Conservation (phyloP, 148 eudicot genomes). For the Nepenthes gracilis region DNA sequence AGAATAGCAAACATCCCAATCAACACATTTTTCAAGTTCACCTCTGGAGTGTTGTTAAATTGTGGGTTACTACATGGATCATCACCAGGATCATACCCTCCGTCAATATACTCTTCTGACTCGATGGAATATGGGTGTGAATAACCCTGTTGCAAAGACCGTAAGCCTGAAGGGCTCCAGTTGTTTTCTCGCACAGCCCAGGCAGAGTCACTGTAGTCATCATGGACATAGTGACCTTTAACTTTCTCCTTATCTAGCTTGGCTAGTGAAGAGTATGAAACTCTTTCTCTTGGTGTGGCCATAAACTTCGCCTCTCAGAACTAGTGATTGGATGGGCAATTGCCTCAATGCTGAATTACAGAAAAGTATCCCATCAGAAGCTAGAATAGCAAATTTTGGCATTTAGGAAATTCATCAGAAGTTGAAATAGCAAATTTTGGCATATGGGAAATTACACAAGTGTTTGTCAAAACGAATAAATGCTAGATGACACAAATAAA, state of each 20-base stretch:
- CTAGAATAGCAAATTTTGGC: no score
- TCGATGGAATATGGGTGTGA: slow-evolving; percentile 36
- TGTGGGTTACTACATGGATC: slow-evolving; percentile 26
- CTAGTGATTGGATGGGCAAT: no score
- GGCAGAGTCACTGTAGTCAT: slow-evolving; percentile 40
- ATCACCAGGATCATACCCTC: slow-evolving; percentile 51
- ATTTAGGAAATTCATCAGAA: no score
- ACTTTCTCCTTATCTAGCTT: slow-evolving; percentile 35
- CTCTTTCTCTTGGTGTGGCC: slow-evolving; percentile 43
- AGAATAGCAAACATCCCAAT: slow-evolving; percentile 70
- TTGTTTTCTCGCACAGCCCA: slow-evolving; percentile 39
- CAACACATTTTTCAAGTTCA: slow-evolving; percentile 82
- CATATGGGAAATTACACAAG: no score
- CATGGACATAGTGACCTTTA: slow-evolving; percentile 34
- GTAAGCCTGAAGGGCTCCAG: slow-evolving; percentile 16
- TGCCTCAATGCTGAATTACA: no score
- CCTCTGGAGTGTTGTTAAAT: slow-evolving; percentile 47
- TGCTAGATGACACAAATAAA: no score
- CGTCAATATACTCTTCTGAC: slow-evolving; percentile 52
- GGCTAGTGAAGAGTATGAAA: slow-evolving; percentile 57
- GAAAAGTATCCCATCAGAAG: no score
- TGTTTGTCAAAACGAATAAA: no score
- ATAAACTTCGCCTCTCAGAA: slow-evolving; percentile 7
- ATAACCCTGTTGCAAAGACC: slow-evolving; percentile 20
- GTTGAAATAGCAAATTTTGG: no score